Conservation (phyloP, 306 rosid species). For the Prosopis cineraria region DNA sequence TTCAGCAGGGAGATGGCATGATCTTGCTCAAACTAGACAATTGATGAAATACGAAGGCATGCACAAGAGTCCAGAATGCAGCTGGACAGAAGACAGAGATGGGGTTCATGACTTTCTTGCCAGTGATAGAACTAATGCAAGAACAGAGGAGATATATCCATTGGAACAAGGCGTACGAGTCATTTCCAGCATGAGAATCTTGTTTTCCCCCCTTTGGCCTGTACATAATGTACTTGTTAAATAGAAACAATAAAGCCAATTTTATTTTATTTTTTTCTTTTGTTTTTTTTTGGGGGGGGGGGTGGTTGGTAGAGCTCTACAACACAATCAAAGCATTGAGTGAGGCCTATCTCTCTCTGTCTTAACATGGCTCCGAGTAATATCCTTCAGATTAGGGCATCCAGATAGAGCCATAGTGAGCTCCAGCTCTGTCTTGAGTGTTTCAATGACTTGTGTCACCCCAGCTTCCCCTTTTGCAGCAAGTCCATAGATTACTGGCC, state of each 20-base stretch:
- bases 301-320: neutral
- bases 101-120: constrained; percentile 60
- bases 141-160: constrained; percentile 47
- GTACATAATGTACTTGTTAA: neutral
- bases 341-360: constrained; percentile 38
- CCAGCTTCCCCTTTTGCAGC: constrained; percentile 65
- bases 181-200: constrained; percentile 13
- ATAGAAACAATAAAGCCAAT: neutral
- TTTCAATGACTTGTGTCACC: constrained; percentile 50
- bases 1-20: constrained; percentile 50
- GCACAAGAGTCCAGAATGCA: constrained; percentile 68
- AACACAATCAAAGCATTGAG: constrained; percentile 48
- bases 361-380: constrained; percentile 55
- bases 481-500: constrained; percentile 54
- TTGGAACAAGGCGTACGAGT: constrained; percentile 30
- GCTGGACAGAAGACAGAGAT: constrained; percentile 66
- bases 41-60: constrained; percentile 47
- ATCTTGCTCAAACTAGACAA: constrained; percentile 52
- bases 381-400: constrained; percentile 46
- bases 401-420: constrained; percentile 64
- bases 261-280: no score
- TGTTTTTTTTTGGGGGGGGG: neutral
- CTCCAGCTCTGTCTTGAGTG: constrained; percentile 61
- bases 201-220: neutral
- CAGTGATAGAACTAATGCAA: constrained; percentile 48